Evolutionary conservation across 306 rosid species (phyloP).

Genomic region (Castanea mollissima): DNA sequence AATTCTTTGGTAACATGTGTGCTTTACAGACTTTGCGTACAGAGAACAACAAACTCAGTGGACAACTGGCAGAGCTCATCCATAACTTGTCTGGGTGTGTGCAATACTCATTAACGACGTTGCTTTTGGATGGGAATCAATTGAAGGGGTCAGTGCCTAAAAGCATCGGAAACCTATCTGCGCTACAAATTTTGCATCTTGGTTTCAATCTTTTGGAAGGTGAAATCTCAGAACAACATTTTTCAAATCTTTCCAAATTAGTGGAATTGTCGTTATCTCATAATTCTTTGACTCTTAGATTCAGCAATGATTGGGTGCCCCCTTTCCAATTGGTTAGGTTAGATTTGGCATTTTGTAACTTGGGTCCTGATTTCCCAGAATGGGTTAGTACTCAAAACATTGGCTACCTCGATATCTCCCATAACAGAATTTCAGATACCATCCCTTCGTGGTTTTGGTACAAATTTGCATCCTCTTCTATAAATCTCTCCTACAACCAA

Average conservation of each 20-base stretch:
- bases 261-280: background rate
- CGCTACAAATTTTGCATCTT: background rate
- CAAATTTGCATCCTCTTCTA: background rate
- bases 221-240: background rate
- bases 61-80: background rate
- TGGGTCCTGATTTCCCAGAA: conserved; percentile 28
- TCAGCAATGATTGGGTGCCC: conserved; percentile 5
- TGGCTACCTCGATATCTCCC: background rate
- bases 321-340: background rate
- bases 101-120: background rate
- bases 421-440: conserved; percentile 1
- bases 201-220: no score
- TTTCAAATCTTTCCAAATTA: conserved; percentile 15
- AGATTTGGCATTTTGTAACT: conserved; percentile 1
- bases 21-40: background rate
- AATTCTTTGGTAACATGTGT: conserved; percentile 11
- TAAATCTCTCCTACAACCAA: conserved; percentile 28
- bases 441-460: conserved; percentile 27
- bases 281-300: background rate
- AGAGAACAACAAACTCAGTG: background rate
- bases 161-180: conserved; percentile 16
- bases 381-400: conserved; percentile 28
- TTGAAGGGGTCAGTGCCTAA: background rate
- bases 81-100: conserved; percentile 8
- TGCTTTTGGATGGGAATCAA: background rate